Percentiles rank a stretch among this genome's conserved stretches.
Conservation (phyloP, 306 rosid genomes). For the Pterocarpus santalinus region DNA sequence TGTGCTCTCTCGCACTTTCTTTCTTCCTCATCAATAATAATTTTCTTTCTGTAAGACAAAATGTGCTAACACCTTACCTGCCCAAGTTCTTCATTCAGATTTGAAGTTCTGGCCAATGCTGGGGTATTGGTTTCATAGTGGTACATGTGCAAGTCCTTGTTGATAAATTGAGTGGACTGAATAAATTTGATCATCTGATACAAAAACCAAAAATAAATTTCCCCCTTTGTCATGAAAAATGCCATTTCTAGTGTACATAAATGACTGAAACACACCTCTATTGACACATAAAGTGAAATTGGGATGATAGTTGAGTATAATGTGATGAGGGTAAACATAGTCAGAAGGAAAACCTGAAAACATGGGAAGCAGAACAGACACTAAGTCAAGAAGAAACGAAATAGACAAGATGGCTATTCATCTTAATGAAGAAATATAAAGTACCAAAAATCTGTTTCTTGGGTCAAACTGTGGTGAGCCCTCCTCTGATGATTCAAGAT, state of each 20-base stretch:
- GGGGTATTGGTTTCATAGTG: slow-evolving; percentile 92
- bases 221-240: slow-evolving; percentile 33
- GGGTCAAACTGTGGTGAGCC: slow-evolving; percentile 80
- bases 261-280: slow-evolving; percentile 75
- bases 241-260: slow-evolving; percentile 29
- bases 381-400: slow-evolving; percentile 29
- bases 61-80: slow-evolving; percentile 65
- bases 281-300: slow-evolving; percentile 95
- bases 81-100: slow-evolving; percentile 98
- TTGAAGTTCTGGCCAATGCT: slow-evolving; percentile 97
- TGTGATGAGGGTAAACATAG: slow-evolving; percentile 95
- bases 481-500: slow-evolving; percentile 65
- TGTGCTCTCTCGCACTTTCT: slow-evolving; percentile 1
- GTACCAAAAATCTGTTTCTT: slow-evolving; percentile 80
- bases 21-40: slow-evolving; percentile 7
- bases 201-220: slow-evolving; percentile 33
- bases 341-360: slow-evolving; percentile 81
- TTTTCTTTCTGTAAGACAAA: slow-evolving; percentile 13
- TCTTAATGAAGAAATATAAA: slow-evolving; percentile 44
- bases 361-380: slow-evolving; percentile 40
- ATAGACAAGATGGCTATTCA: slow-evolving; percentile 20
- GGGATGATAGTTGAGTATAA: slow-evolving; percentile 96
- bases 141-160: slow-evolving; percentile 92
- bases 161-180: slow-evolving; percentile 94
- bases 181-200: slow-evolving; percentile 97